Conservation (phyloP, 305 asterid species). For the Fraxinus baroniana region DNA sequence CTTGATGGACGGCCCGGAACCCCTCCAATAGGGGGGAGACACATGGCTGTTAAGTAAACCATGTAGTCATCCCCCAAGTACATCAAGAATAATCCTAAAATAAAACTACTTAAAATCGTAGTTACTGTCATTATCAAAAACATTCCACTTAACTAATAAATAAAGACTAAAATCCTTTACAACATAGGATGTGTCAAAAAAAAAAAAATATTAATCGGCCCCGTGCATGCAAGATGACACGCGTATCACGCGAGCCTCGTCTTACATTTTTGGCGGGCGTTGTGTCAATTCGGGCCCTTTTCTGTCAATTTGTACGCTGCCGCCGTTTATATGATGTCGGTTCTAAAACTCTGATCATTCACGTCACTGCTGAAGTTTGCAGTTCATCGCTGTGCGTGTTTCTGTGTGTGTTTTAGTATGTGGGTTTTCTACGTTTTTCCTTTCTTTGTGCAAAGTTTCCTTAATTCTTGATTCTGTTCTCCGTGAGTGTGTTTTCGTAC, state of each 20-base stretch:
- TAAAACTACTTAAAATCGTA: background rate
- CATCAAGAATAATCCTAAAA: no score
- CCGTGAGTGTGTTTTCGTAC: background rate
- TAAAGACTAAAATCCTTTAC: background rate
- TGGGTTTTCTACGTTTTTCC: background rate
- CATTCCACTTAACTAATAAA: background rate
- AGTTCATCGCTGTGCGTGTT: background rate
- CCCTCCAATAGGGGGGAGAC: no score
- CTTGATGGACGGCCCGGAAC: no score
- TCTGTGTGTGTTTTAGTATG: background rate
- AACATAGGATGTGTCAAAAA: background rate
- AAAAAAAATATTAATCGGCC: background rate
- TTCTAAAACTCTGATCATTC: background rate
- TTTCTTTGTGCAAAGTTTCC: background rate
- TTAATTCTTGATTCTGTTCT: background rate
- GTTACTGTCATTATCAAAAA: background rate
- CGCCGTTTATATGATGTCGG: conserved; percentile 33
- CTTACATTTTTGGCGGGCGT: conserved; percentile 30
- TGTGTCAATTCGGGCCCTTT: conserved; percentile 31
- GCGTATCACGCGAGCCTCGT: conserved; percentile 33
- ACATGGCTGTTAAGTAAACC: no score
- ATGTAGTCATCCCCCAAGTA: no score
- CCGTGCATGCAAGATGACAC: conserved; percentile 52
- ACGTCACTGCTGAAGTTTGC: conserved; percentile 6
- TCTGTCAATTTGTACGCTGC: conserved; percentile 35